phyloP scores from a whole-genome alignment of 306 rosid genomes.

The Sophora flavescens region DNA sequence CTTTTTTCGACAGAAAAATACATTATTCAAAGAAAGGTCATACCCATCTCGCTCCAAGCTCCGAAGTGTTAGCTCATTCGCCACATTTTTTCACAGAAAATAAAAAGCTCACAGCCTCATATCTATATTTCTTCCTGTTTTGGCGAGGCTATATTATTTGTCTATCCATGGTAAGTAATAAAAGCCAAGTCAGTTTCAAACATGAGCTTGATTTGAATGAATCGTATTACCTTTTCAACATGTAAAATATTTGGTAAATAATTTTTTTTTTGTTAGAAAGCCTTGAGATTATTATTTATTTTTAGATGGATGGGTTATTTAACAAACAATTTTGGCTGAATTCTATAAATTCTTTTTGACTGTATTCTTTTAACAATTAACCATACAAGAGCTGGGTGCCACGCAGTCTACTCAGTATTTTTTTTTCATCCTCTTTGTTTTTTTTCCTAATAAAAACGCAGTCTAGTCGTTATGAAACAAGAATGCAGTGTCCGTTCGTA shows the following conservation, averaged over 20 bases:
- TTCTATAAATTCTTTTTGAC: too few species aligned
- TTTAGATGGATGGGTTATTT: too few species aligned
- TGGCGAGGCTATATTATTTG: neutral
- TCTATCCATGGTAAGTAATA: neutral
- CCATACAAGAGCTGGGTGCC: neutral
- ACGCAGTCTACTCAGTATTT: neutral
- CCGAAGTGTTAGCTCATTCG: too few species aligned
- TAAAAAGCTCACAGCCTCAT: neutral
- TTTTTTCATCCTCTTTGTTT: neutral
- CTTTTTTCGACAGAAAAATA: too few species aligned
- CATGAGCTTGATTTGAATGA: neutral
- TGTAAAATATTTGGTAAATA: neutral
- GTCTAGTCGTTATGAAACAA: slow-evolving; percentile 25
- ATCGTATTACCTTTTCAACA: neutral
- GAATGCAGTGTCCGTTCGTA: slow-evolving; percentile 11
- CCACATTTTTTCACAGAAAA: too few species aligned
- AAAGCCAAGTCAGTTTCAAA: neutral
- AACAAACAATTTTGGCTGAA: too few species aligned
- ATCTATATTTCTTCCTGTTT: neutral
- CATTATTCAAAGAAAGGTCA: too few species aligned
- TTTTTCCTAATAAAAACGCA: neutral
- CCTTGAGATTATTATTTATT: neutral
- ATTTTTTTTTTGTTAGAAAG: neutral
- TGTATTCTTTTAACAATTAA: neutral
- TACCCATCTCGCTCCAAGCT: too few species aligned